These are phyloP conservation scores for Colletotrichum lini DNA, from an alignment of 2,329 filamentous ascomycete genomes.

Conservation along the genomic window DNA sequence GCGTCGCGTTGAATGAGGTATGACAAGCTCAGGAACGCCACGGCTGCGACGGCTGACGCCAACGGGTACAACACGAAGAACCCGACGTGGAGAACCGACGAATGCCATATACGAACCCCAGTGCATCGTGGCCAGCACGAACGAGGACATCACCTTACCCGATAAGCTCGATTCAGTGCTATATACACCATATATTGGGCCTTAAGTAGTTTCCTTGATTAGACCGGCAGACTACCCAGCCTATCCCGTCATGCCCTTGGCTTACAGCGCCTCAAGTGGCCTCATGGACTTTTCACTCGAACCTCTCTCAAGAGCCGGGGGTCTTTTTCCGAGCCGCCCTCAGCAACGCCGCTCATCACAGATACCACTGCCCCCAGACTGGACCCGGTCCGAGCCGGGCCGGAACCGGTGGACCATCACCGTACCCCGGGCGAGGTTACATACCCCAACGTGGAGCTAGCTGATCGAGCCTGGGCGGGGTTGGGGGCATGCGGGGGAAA, in stretches of 20 bases:
- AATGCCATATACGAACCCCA: conserved; percentile 60
- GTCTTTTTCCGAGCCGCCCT: neutral
- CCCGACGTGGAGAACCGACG: conserved; percentile 55
- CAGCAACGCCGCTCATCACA: conserved; percentile 27
- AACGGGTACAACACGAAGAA: conserved; percentile 59
- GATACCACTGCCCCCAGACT: neutral
- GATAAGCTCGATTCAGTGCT: no score
- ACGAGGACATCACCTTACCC: conserved; percentile 37
- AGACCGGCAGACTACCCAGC: no score
- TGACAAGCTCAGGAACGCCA: conserved; percentile 53
- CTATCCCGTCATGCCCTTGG: no score
- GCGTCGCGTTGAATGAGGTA: conserved; percentile 56
- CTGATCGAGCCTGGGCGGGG: conserved; percentile 18
- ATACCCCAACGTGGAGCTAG: conserved; percentile 35
- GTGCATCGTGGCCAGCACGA: conserved; percentile 61
- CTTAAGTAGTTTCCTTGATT: no score
- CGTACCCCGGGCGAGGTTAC: conserved; percentile 31
- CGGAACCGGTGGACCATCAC: conserved; percentile 29
- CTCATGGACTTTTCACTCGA: conserved; percentile 17
- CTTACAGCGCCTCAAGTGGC: conserved; percentile 2
- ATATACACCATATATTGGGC: no score
- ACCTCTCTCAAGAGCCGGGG: conserved; percentile 1
- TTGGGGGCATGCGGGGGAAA: conserved; percentile 31
- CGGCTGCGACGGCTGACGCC: conserved; percentile 58
- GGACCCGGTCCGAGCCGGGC: conserved; percentile 31